Evolutionary conservation across 2,329 filamentous ascomycete species (phyloP).

Genomic region (Colletotrichum sp.): DNA sequence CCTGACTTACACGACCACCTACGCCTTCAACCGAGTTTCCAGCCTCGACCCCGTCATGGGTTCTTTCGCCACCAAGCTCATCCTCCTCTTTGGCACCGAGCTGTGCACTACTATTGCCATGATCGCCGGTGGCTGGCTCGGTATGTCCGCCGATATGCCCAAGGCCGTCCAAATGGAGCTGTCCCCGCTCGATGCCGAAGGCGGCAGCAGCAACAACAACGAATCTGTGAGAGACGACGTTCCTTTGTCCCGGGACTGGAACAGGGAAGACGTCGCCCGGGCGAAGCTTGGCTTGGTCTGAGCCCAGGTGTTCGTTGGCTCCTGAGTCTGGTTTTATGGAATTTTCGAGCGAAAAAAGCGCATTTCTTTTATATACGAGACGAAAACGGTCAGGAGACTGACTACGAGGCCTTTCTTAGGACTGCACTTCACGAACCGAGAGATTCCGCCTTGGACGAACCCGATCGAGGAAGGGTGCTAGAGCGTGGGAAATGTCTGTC

Average conservation of each 20-base stretch:
- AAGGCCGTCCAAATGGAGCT: neutral
- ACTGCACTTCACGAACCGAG: neutral
- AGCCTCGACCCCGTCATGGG: slow-evolving; percentile 26
- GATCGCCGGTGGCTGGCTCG: slow-evolving; percentile 20
- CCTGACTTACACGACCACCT: slow-evolving; percentile 26
- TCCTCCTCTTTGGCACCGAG: slow-evolving; percentile 26
- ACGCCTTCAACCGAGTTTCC: slow-evolving; percentile 22
- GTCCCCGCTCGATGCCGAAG: neutral
- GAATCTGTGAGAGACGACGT: slow-evolving; percentile 6
- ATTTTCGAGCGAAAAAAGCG: neutral
- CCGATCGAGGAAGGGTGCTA: neutral
- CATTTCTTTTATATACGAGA: neutral
- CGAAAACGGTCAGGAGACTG: neutral
- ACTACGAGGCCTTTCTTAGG: slow-evolving; percentile 1
- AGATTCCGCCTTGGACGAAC: slow-evolving; percentile 1
- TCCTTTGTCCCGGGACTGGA: neutral
- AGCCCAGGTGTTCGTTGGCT: neutral
- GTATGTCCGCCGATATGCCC: neutral
- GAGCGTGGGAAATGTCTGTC: neutral
- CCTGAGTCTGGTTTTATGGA: neutral
- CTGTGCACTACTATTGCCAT: slow-evolving; percentile 11
- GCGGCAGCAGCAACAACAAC: neutral
- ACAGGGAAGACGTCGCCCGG: neutral
- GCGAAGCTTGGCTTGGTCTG: slow-evolving; percentile 3
- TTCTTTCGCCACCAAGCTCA: slow-evolving; percentile 24